Evolutionary conservation across 163 green algal species (phyloP).

Genomic region (Coccomyxa subellipsoidea): DNA sequence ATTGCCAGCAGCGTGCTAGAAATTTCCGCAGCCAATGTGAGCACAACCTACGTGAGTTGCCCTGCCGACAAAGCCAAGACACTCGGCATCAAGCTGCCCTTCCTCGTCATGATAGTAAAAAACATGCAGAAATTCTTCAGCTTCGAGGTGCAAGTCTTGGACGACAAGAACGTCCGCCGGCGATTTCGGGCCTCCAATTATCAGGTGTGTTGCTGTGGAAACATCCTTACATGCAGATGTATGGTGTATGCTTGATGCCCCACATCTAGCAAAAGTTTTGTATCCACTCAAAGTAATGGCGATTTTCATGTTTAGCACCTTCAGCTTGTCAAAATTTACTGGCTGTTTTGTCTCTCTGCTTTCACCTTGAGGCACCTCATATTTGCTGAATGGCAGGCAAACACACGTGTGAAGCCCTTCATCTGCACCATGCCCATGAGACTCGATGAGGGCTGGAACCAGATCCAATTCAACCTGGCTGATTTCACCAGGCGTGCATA

Average conservation of each 20-base stretch:
- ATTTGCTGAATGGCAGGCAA: slow-evolving; percentile 70
- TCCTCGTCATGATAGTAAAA: slow-evolving; percentile 88
- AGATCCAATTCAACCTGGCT: slow-evolving; percentile 97
- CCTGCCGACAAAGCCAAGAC: slow-evolving; percentile 83
- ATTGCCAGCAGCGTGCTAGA: slow-evolving; percentile 94
- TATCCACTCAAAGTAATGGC: too few species aligned
- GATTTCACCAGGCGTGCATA: slow-evolving; percentile 96
- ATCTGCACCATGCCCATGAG: slow-evolving; percentile 99
- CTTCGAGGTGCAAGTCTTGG: slow-evolving; percentile 97
- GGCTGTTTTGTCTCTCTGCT: too few species aligned
- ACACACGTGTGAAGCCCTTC: slow-evolving; percentile 95
- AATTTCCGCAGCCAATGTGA: slow-evolving; percentile 89
- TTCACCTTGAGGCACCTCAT: too few species aligned
- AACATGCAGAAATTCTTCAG: slow-evolving; percentile 98
- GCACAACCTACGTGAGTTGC: slow-evolving; percentile 83
- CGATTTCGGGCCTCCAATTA: slow-evolving; percentile 97
- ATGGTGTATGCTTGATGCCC: too few species aligned
- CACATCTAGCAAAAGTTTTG: too few species aligned
- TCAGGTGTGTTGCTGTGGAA: slow-evolving; percentile 74
- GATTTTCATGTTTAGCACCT: too few species aligned
- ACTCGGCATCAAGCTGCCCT: slow-evolving; percentile 96
- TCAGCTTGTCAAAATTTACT: too few species aligned
- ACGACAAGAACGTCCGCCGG: slow-evolving; percentile 94
- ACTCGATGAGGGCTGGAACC: slow-evolving; percentile 98
- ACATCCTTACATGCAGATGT: too few species aligned